phyloP scores from a whole-genome alignment of 345 rosid species.

The Camelina laxa region DNA sequence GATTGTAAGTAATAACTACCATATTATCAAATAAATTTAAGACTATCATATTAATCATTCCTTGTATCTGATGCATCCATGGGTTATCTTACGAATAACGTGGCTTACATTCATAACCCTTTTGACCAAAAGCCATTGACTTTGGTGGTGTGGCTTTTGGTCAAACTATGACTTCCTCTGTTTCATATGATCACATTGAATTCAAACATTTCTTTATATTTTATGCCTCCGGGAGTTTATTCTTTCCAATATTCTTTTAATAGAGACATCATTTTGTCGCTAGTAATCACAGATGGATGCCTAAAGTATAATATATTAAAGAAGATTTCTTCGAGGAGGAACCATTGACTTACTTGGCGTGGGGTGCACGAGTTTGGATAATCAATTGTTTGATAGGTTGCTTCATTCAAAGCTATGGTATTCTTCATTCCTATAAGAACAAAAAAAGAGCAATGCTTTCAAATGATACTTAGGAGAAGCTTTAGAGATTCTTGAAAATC shows the following conservation, averaged over 20 bases:
- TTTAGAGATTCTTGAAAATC: background rate
- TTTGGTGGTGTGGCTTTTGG: background rate
- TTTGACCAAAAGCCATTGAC: conserved; percentile 13
- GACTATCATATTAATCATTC: background rate
- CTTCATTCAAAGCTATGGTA: background rate
- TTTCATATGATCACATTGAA: background rate
- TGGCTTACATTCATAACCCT: too few relatives aligned
- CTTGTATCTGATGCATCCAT: background rate
- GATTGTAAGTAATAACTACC: background rate
- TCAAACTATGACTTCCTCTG: background rate
- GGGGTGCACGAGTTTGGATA: conserved; percentile 23
- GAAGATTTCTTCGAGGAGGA: background rate
- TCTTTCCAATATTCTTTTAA: background rate
- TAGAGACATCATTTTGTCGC: background rate
- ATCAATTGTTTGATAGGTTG: background rate
- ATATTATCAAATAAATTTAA: background rate
- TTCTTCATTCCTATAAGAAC: background rate
- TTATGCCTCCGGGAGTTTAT: background rate
- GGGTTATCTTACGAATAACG: too few relatives aligned
- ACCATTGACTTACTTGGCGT: conserved; percentile 26
- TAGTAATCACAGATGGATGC: background rate
- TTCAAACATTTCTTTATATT: background rate
- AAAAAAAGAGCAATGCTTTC: background rate
- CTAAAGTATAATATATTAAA: background rate
- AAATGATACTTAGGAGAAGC: background rate